Percentiles rank a stretch among this genome's conserved stretches.
Conservation (phyloP, 148 eudicot genomes). For the Chenopodium album region DNA sequence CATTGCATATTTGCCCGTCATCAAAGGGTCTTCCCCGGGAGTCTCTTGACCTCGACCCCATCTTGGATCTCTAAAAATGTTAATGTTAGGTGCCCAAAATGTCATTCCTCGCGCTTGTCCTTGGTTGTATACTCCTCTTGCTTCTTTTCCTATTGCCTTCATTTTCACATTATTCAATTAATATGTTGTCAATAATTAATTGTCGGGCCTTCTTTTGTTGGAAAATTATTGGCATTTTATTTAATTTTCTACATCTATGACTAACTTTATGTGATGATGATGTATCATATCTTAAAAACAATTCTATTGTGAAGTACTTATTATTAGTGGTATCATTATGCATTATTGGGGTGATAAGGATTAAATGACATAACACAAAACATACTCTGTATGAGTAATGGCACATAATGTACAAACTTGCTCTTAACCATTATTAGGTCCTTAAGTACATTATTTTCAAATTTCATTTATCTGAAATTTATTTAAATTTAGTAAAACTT, state of each 20-base stretch:
- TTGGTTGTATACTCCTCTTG: constrained; percentile 70
- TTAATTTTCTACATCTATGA: not conserved
- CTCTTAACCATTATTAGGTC: no score
- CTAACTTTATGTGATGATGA: not conserved
- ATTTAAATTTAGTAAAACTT: no score
- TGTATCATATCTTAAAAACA: not conserved
- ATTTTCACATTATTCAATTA: not conserved
- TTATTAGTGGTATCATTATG: not conserved
- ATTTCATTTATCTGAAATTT: no score
- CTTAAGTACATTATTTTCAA: no score
- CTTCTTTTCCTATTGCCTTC: constrained; percentile 77
- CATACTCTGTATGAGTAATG: no score
- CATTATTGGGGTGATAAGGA: not conserved
- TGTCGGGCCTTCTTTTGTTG: not conserved
- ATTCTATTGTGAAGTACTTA: not conserved
- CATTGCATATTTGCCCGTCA: constrained; percentile 56
- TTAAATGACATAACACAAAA: no score
- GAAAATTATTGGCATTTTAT: not conserved
- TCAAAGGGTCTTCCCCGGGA: constrained; percentile 76
- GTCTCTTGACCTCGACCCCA: constrained; percentile 95
- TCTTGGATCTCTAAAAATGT: constrained; percentile 78
- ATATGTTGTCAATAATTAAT: not conserved
- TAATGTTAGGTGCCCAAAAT: constrained; percentile 91
- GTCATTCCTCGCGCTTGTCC: constrained; percentile 83
- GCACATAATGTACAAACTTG: no score